Evolutionary conservation across 1,284 basidiomycete species (phyloP).

Genomic region (Tylopilus sp.): DNA sequence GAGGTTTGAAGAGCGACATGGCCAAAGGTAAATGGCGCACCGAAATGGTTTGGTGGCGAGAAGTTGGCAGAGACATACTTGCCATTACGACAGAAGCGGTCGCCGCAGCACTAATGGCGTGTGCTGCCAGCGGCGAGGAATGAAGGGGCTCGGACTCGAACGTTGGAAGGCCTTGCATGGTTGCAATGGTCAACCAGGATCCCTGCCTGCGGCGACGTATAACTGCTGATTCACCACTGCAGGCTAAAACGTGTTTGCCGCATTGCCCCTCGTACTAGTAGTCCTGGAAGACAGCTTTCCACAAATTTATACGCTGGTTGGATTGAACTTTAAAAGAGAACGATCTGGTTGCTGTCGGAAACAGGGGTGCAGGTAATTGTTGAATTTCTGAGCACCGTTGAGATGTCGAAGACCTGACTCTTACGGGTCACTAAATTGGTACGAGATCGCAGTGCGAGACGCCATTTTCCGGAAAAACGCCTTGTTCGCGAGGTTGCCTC

Average conservation of each 20-base stretch:
- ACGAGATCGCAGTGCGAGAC: neutral
- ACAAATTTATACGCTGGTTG: slow-evolving; percentile 2
- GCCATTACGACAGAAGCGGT: slow-evolving; percentile 33
- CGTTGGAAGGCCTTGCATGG: slow-evolving; percentile 33
- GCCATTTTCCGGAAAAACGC: slow-evolving; percentile 6
- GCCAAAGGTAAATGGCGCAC: slow-evolving; percentile 20
- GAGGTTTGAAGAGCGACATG: slow-evolving; percentile 17
- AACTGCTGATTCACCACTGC: slow-evolving; percentile 25
- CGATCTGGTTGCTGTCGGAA: neutral
- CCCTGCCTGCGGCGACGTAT: slow-evolving; percentile 12
- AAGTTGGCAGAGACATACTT: slow-evolving; percentile 29
- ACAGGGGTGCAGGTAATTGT: neutral
- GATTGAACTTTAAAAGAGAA: neutral
- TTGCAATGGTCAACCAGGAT: slow-evolving; percentile 25
- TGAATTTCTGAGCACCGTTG: neutral
- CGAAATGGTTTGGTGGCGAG: slow-evolving; percentile 29
- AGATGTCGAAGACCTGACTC: neutral
- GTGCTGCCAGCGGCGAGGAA: slow-evolving; percentile 30
- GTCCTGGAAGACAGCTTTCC: slow-evolving; percentile 2
- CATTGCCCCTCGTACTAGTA: slow-evolving; percentile 22
- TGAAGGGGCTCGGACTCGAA: slow-evolving; percentile 29
- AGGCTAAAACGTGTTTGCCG: slow-evolving; percentile 33
- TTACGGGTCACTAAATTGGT: neutral
- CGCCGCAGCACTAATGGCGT: slow-evolving; percentile 31
- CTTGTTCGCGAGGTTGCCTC: slow-evolving; percentile 9